Conservation (phyloP, 371 early-diverging fungal species). For the Gilbertella persicaria region DNA sequence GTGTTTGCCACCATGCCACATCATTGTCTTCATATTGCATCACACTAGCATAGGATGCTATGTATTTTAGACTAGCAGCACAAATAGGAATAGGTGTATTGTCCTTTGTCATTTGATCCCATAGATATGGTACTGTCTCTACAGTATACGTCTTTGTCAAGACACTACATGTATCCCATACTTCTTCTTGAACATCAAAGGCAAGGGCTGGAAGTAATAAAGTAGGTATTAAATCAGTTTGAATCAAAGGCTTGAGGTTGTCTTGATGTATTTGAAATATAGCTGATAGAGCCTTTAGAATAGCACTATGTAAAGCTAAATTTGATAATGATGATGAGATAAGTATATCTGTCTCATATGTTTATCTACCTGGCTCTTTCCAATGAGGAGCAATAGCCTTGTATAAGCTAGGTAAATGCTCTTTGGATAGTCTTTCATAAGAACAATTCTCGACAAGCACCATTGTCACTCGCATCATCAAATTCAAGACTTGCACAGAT, state of each 20-base stretch:
- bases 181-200: constrained; percentile 8
- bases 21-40: constrained; percentile 13
- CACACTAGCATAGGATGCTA: constrained; percentile 42
- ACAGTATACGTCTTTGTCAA: constrained; percentile 22
- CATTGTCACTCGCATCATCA: constrained; percentile 35
- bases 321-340: not conserved
- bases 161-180: constrained; percentile 22
- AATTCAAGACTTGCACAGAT: constrained; percentile 23
- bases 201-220: constrained; percentile 10
- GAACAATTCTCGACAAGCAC: constrained; percentile 45
- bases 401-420: constrained; percentile 39
- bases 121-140: constrained; percentile 11
- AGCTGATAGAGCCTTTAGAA: constrained; percentile 38
- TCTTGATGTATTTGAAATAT: constrained; percentile 26
- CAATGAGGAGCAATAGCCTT: constrained; percentile 24
- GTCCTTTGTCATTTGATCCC: constrained; percentile 16
- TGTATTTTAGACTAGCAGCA: constrained; percentile 37
- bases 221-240: constrained; percentile 4
- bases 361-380: constrained; percentile 25
- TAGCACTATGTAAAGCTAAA: constrained; percentile 24
- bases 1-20: constrained; percentile 51
- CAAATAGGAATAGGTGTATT: not conserved
- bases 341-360: not conserved
- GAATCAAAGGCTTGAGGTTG: not conserved
- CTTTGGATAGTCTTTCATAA: constrained; percentile 46